Percentiles rank a stretch among this genome's conserved stretches.
Conservation (phyloP, 140 eudicot genomes). For the Oenanthe javanica region DNA sequence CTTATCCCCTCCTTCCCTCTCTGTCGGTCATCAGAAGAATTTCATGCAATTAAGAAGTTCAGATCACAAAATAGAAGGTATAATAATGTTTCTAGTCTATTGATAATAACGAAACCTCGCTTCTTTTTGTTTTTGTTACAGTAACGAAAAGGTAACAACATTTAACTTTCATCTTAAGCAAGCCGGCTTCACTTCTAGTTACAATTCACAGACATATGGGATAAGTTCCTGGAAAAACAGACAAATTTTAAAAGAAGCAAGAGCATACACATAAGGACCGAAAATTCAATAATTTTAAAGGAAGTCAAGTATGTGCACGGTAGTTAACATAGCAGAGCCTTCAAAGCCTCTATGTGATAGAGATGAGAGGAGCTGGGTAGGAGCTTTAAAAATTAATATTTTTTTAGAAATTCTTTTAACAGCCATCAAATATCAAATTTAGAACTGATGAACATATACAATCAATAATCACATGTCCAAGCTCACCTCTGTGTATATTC, state of each 20-base stretch:
- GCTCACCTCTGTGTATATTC: too few relatives aligned
- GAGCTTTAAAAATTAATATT: neutral
- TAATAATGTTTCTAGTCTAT: too few relatives aligned
- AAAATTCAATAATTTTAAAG: neutral
- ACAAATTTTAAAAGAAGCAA: neutral
- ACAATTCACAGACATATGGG: neutral
- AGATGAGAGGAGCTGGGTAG: neutral
- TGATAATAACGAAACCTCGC: too few relatives aligned
- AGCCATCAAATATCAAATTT: neutral
- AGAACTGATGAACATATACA: neutral
- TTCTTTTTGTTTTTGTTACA: too few relatives aligned
- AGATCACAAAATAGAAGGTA: too few relatives aligned
- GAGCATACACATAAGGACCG: neutral
- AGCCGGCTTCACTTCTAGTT: too few relatives aligned
- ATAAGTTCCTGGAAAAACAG: neutral
- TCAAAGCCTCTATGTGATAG: neutral
- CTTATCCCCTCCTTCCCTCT: too few relatives aligned
- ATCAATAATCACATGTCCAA: too few relatives aligned
- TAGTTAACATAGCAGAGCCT: neutral
- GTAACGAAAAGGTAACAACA: too few relatives aligned
- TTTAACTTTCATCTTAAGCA: too few relatives aligned
- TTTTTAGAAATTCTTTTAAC: neutral
- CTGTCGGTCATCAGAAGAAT: too few relatives aligned
- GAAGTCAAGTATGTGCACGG: neutral
- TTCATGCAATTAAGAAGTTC: too few relatives aligned